Evolutionary conservation across 257 asterid genomes (phyloP).

Genomic region (Salvia rosmarinus): DNA sequence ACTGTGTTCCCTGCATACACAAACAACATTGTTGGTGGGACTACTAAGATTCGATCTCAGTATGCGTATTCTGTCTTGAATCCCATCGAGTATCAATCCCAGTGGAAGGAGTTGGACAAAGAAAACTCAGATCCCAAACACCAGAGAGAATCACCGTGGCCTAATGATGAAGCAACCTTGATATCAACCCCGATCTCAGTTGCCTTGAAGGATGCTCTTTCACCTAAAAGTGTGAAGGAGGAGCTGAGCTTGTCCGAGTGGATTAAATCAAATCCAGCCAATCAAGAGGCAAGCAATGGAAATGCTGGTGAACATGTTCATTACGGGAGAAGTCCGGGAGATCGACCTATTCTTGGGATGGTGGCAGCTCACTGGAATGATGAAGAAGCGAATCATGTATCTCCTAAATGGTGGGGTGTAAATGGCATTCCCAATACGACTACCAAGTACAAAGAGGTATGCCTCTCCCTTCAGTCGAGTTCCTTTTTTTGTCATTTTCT

Average conservation of each 20-base stretch:
- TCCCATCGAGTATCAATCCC: conserved; percentile 47
- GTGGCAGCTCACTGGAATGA: conserved; percentile 87
- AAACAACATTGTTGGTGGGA: conserved; percentile 48
- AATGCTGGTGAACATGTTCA: conserved; percentile 34
- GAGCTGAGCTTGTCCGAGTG: conserved; percentile 61
- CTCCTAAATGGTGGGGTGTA: conserved; percentile 84
- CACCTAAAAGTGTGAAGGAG: conserved; percentile 42
- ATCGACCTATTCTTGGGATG: conserved; percentile 83
- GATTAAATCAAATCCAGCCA: conserved; percentile 44
- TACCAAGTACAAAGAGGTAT: conserved; percentile 89
- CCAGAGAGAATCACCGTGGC: conserved; percentile 36
- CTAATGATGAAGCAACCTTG: conserved; percentile 35
- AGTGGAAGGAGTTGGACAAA: conserved; percentile 49
- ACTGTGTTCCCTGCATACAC: conserved; percentile 71
- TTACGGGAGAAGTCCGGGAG: conserved; percentile 56
- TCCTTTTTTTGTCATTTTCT: no score
- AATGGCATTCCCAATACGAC: conserved; percentile 93
- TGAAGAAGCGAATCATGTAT: conserved; percentile 47
- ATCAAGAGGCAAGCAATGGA: conserved; percentile 36
- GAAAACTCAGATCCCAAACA: conserved; percentile 42
- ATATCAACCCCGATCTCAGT: conserved; percentile 33
- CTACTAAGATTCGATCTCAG: conserved; percentile 65
- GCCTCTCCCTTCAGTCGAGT: conserved; percentile 7
- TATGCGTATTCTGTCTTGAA: conserved; percentile 58
- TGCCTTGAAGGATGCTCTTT: conserved; percentile 33